Evolutionary conservation across 2,329 filamentous ascomycete genomes (phyloP), one percentile per base, ranked within the genome.

Genomic region (Trichophyton benhamiae): DNA sequence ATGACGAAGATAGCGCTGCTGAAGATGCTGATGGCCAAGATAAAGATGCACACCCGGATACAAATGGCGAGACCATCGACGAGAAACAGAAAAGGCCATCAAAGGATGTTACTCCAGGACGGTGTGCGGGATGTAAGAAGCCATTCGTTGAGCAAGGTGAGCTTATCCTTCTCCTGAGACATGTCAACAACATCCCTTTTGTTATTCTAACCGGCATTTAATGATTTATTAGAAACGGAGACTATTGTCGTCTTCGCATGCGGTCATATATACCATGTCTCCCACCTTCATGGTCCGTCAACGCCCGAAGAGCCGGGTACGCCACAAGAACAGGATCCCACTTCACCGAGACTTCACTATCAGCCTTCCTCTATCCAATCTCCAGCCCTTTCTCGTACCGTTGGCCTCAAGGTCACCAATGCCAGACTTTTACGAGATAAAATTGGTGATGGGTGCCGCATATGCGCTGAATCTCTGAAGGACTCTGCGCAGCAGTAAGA

Each of bases 371-470:
- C 25, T 17, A 20, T 55, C 2, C 62, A 59, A 7, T 65, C 62
- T n/a, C 57, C 63, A 2, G 3, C 64, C 3, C 55, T 64, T 49
- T 75, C 75, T 59, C 72, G 76, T 42, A 89, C 87, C 60, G 85
- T 97, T 5, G 88, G 89, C 0, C 84, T 87, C 33, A 96, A 96
- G 74, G 90, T 96, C 30, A 94, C 88, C 65, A 89, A 90, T 70
- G 91, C 91, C 44, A 82, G 90, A 65, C 72, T 96, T 60, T 75
- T 96, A 63, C 81, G 85, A 66, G 87, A 91, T 68, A 83, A 83
- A 63, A 80, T 92, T 8, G 63, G 63, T 11, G 69, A 72, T 25
- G 73, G 74, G 17, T 76, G 74, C 62, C 70, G 69, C 22, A 71
- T 76, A 27, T 76, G 74, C 65, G 69, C 73, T 7, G n/a, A 25